Conservation (phyloP, 768 basidiomycete species). For the Daedaleopsis nitida region DNA sequence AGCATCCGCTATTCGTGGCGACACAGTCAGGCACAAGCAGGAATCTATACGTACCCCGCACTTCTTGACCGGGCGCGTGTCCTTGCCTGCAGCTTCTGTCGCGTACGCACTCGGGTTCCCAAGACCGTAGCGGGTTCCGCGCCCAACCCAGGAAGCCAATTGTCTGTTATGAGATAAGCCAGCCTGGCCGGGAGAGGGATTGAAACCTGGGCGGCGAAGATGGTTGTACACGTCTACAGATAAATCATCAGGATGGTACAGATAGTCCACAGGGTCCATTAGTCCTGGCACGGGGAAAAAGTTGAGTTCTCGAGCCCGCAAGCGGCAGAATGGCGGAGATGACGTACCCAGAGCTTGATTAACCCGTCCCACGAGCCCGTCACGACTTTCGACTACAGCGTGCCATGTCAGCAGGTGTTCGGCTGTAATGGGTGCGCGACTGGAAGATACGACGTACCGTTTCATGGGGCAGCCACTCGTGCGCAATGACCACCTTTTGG, state of each 20-base stretch:
- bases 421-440: slow-evolving; percentile 5
- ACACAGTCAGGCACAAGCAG: background rate
- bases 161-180: background rate
- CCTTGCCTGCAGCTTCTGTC: background rate
- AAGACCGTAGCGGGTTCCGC: background rate
- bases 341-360: slow-evolving; percentile 94
- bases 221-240: slow-evolving; percentile 5
- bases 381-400: slow-evolving; percentile 84
- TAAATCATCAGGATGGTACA: background rate
- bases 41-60: background rate
- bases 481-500: slow-evolving; percentile 94
- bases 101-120: background rate
- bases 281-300: slow-evolving; percentile 3
- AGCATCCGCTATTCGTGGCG: background rate
- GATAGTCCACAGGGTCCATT: slow-evolving; percentile 7
- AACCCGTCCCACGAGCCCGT: slow-evolving; percentile 98
- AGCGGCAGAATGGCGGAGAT: background rate
- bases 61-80: background rate
- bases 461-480: slow-evolving; percentile 98
- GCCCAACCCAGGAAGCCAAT: background rate
- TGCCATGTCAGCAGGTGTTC: slow-evolving; percentile 19
- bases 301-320: background rate
- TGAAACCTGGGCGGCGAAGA: background rate
- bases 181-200: background rate
- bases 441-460: slow-evolving; percentile 59